phyloP scores from a whole-genome alignment of 2,329 filamentous ascomycete species.

The Bipolaris bicolor region DNA sequence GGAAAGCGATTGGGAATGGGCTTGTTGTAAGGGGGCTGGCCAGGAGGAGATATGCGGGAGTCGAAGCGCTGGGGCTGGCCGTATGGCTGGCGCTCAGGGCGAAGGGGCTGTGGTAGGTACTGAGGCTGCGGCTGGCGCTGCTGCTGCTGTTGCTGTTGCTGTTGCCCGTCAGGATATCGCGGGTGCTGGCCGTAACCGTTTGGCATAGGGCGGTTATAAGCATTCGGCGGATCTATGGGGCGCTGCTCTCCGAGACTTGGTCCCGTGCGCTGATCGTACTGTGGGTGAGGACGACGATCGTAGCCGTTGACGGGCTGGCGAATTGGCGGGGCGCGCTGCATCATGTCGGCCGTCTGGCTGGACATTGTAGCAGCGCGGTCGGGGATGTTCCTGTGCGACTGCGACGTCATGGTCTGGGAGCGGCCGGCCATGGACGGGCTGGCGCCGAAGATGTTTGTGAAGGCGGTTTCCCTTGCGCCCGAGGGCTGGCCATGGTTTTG shows the following conservation, averaged over 20 bases:
- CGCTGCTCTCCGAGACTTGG: slow-evolving; percentile 37
- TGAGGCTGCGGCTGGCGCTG: slow-evolving; percentile 59
- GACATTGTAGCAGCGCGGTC: slow-evolving; percentile 77
- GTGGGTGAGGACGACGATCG: slow-evolving; percentile 42
- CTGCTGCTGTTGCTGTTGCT: slow-evolving; percentile 26
- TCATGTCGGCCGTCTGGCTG: slow-evolving; percentile 55
- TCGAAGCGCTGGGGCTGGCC: slow-evolving; percentile 75
- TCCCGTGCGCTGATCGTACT: slow-evolving; percentile 36
- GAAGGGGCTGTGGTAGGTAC: slow-evolving; percentile 65
- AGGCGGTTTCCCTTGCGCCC: slow-evolving; percentile 87
- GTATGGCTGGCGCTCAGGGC: slow-evolving; percentile 72
- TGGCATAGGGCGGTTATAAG: slow-evolving; percentile 41
- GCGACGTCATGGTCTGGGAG: slow-evolving; percentile 93
- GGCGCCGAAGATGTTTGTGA: slow-evolving; percentile 93
- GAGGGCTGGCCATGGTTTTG: slow-evolving; percentile 60
- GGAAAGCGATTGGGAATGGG: slow-evolving; percentile 64
- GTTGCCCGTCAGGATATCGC: slow-evolving; percentile 42
- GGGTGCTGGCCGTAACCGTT: slow-evolving; percentile 50
- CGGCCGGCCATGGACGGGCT: slow-evolving; percentile 76
- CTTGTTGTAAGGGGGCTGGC: slow-evolving; percentile 60
- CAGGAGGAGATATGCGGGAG: slow-evolving; percentile 58
- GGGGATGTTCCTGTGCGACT: slow-evolving; percentile 65
- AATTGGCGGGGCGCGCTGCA: slow-evolving; percentile 70
- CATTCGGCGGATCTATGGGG: slow-evolving; percentile 34
- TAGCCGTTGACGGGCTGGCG: slow-evolving; percentile 56